A percentile compares a stretch with the other conserved stretches of the same genome.
Conservation (phyloP, 2,329 filamentous ascomycete species). For the Pseudopyrenochaeta lycopersici region DNA sequence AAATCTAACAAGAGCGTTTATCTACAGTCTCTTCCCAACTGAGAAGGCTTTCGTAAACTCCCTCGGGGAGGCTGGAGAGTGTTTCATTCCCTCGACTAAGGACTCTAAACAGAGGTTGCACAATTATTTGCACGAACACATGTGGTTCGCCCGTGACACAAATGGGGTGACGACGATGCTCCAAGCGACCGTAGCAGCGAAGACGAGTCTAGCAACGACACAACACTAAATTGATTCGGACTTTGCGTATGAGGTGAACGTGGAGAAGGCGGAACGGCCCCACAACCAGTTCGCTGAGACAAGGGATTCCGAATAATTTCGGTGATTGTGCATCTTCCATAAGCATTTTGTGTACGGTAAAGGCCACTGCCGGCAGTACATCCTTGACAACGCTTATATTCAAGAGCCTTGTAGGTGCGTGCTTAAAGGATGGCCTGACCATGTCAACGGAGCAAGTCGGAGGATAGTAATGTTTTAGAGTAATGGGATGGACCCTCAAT, state of each 20-base stretch:
- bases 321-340: conserved; percentile 1
- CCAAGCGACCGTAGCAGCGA: too few relatives aligned
- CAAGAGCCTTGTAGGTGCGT: conserved; percentile 1
- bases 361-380: conserved; percentile 8
- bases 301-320: background rate
- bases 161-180: too few relatives aligned
- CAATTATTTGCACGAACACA: too few relatives aligned
- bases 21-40: too few relatives aligned
- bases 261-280: background rate
- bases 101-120: too few relatives aligned
- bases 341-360: conserved; percentile 2
- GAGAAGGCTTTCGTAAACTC: too few relatives aligned
- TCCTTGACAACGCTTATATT: conserved; percentile 6
- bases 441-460: background rate
- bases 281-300: background rate
- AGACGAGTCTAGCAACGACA: too few relatives aligned
- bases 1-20: too few relatives aligned
- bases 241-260: conserved; percentile 1
- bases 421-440: background rate
- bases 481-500: background rate
- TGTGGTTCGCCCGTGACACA: too few relatives aligned
- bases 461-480: background rate
- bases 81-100: too few relatives aligned
- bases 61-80: too few relatives aligned
- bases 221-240: background rate